These are phyloP conservation scores for Quercus robur DNA, from an alignment of 306 rosid species.

Conservation along the genomic window DNA sequence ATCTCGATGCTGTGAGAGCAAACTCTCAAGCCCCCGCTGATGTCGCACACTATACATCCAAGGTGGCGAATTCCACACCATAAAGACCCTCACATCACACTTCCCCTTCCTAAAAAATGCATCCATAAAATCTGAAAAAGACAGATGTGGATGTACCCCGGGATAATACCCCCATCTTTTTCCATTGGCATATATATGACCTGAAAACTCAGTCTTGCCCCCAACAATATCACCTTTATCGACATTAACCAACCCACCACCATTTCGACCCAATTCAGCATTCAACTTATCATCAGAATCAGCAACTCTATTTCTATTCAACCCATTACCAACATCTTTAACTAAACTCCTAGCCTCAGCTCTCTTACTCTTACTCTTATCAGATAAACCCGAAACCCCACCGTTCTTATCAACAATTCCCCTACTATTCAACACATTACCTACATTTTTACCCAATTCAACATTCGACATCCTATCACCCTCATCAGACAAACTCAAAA, in stretches of 20 bases:
- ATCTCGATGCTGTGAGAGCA: constrained; percentile 59
- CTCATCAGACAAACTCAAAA: too few relatives aligned
- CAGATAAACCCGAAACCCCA: background rate
- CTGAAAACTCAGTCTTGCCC: constrained; percentile 25
- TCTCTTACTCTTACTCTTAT: background rate
- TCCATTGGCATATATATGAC: constrained; percentile 74
- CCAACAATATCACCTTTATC: constrained; percentile 11
- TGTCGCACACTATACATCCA: constrained; percentile 82
- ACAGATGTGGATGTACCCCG: constrained; percentile 48
- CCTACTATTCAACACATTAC: background rate
- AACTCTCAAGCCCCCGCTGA: constrained; percentile 91
- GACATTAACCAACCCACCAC: constrained; percentile 7
- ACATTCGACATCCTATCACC: too few relatives aligned
- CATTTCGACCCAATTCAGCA: background rate
- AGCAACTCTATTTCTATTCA: background rate
- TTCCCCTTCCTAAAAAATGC: constrained; percentile 58
- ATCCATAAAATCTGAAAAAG: constrained; percentile 66
- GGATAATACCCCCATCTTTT: constrained; percentile 91
- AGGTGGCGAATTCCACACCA: constrained; percentile 98
- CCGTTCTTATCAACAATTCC: background rate
- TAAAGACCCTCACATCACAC: constrained; percentile 64
- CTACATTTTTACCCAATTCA: too few relatives aligned
- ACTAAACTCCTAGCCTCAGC: background rate
- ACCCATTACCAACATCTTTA: background rate
- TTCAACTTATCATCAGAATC: background rate